These are phyloP conservation scores for Fusarium sp. DNA, from an alignment of 2,329 filamentous ascomycete species.

Conservation along the genomic window DNA sequence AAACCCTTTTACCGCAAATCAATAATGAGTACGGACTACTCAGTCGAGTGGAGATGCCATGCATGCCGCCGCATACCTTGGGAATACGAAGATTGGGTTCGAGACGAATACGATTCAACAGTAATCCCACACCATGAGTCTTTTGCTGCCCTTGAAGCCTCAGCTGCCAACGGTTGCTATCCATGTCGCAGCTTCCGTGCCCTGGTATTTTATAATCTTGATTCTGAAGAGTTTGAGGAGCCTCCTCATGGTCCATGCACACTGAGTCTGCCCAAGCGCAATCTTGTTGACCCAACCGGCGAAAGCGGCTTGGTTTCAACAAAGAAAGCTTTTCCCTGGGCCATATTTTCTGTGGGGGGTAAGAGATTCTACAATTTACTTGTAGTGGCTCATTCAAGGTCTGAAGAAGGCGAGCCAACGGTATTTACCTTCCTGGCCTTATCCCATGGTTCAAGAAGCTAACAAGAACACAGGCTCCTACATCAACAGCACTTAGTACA, in stretches of 20 bases:
- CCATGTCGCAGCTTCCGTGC: background rate
- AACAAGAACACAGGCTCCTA: background rate
- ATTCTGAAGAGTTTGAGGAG: background rate
- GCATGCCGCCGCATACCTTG: slow-evolving; percentile 8
- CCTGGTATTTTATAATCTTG: background rate
- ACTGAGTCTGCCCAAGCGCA: no score
- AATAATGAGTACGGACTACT: background rate
- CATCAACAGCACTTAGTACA: background rate
- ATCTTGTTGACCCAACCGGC: no score
- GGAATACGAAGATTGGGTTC: slow-evolving; percentile 6
- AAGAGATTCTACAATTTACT: background rate
- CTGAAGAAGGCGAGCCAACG: background rate
- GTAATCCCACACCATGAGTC: slow-evolving; percentile 2
- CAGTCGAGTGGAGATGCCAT: slow-evolving; percentile 4
- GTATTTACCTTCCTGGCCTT: background rate
- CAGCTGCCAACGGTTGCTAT: background rate
- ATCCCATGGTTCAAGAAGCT: no score
- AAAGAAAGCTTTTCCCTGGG: no score
- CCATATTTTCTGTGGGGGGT: no score
- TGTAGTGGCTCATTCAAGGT: accelerated
- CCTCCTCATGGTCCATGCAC: background rate
- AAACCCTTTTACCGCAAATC: no score
- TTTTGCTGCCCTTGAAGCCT: background rate
- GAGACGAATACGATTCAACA: background rate
- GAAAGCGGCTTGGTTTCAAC: no score